phyloP scores from a whole-genome alignment of 495 filamentous ascomycete genomes.

The Aspergillus nanangensis region DNA sequence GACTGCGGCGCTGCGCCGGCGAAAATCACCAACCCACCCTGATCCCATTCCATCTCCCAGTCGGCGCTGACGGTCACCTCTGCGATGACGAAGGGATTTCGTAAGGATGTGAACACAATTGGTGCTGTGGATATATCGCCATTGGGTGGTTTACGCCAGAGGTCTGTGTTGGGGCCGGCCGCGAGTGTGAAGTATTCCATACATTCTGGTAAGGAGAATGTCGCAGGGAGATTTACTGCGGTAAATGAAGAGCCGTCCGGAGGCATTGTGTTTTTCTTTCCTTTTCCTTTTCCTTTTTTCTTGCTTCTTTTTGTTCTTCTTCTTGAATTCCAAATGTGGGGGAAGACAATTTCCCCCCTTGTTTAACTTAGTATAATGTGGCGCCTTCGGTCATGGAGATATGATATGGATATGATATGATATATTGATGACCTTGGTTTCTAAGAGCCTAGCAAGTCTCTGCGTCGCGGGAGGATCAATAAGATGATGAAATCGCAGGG shows the following conservation, averaged over 20 bases:
- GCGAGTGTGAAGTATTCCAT: conserved; percentile 55
- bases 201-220: conserved; percentile 44
- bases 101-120: conserved; percentile 53
- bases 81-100: conserved; percentile 48
- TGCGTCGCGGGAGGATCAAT: no score
- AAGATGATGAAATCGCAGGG: no score
- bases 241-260: conserved; percentile 48
- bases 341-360: no score
- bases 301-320: neutral
- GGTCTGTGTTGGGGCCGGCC: conserved; percentile 52
- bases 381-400: no score
- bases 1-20: conserved; percentile 61
- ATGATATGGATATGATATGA: no score
- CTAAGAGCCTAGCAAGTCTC: no score
- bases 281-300: conserved; percentile 7
- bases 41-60: conserved; percentile 59
- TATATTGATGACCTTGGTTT: no score
- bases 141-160: conserved; percentile 51
- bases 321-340: no score
- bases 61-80: conserved; percentile 57
- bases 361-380: no score
- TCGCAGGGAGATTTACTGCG: conserved; percentile 44
- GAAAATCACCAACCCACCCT: conserved; percentile 73
- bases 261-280: conserved; percentile 34
- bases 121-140: conserved; percentile 54